Evolutionary conservation across 2,329 filamentous ascomycete genomes (phyloP).

Genomic region (Tolypocladium ophioglossoides): DNA sequence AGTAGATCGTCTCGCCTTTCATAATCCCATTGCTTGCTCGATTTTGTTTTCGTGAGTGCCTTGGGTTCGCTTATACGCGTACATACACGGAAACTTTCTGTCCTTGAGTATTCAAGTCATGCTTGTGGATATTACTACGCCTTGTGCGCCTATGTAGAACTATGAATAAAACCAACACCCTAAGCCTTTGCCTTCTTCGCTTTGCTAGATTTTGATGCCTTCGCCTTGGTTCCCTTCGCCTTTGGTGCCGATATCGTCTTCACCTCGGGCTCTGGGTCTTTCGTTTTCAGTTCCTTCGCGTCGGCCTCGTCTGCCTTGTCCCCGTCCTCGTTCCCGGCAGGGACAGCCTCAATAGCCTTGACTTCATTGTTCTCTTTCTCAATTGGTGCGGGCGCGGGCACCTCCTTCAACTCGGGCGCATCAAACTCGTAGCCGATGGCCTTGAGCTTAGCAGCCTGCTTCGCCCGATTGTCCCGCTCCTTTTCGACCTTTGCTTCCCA

Average conservation of each 20-base stretch:
- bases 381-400: conserved; percentile 29
- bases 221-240: conserved; percentile 19
- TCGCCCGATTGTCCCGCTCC: conserved; percentile 60
- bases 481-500: conserved; percentile 68
- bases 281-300: conserved; percentile 9
- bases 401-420: conserved; percentile 56
- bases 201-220: conserved; percentile 11
- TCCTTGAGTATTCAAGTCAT: neutral
- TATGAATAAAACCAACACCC: conserved; percentile 5
- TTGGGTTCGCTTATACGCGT: conserved; percentile 53
- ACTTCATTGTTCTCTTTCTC: conserved; percentile 21
- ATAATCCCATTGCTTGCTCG: conserved; percentile 47
- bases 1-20: conserved; percentile 48
- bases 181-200: conserved; percentile 29
- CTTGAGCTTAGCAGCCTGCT: conserved; percentile 65
- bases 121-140: neutral
- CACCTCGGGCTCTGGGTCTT: conserved; percentile 10
- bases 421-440: conserved; percentile 77
- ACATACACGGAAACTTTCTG: conserved; percentile 25
- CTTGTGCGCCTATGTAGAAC: neutral
- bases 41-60: conserved; percentile 31
- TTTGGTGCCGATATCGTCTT: conserved; percentile 15
- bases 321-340: conserved; percentile 6
- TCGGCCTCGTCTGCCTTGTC: conserved; percentile 9
- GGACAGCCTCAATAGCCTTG: conserved; percentile 26